phyloP scores from a whole-genome alignment of 176 grass and related monocot species.

The Musa schizocarpa region DNA sequence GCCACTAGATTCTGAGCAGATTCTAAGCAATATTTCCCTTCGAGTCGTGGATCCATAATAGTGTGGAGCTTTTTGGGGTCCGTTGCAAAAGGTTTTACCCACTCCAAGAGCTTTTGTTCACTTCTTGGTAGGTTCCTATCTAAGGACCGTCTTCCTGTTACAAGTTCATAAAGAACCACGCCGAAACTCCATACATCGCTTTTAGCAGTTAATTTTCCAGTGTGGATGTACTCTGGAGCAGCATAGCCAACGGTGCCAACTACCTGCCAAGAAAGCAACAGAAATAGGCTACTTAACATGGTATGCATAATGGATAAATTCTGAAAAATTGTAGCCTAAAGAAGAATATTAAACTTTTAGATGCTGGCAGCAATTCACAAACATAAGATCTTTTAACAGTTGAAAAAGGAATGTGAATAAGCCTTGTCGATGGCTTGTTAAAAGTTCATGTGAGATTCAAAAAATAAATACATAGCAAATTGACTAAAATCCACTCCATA shows the following conservation, averaged over 20 bases:
- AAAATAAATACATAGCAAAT: too few species aligned
- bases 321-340: neutral
- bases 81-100: constrained; percentile 15
- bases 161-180: constrained; percentile 18
- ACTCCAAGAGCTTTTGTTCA: constrained; percentile 16
- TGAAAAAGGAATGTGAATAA: too few species aligned
- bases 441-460: too few species aligned
- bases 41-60: constrained; percentile 12
- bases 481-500: too few species aligned
- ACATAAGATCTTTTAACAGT: too few species aligned
- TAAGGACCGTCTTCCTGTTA: constrained; percentile 14
- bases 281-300: neutral
- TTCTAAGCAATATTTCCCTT: neutral
- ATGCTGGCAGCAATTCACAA: too few species aligned
- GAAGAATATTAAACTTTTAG: neutral
- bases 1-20: constrained; percentile 2
- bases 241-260: constrained; percentile 16
- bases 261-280: constrained; percentile 2
- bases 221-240: constrained; percentile 13
- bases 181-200: constrained; percentile 22
- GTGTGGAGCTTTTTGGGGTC: constrained; percentile 7
- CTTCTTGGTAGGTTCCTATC: constrained; percentile 17
- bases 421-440: too few species aligned
- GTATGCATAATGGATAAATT: neutral
- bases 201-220: constrained; percentile 13